Percentiles rank a stretch among this genome's conserved stretches.
Evolutionary conservation across 495 filamentous ascomycete genomes (phyloP).

Genomic region (Glutinoglossum americanum): DNA sequence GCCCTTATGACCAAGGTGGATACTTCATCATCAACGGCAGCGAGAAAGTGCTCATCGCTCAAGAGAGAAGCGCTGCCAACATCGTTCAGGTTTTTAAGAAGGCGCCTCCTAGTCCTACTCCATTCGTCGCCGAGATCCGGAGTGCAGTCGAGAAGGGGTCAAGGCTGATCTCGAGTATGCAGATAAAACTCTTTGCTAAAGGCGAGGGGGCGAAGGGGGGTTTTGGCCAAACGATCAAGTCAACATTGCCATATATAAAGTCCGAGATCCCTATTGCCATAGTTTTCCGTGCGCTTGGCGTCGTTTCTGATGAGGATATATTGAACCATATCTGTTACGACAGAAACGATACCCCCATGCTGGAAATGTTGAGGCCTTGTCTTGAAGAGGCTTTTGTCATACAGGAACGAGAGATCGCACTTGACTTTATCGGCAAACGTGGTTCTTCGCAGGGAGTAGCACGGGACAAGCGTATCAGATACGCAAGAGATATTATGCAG

Average conservation of each 20-base stretch:
- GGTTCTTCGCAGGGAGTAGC: conserved; percentile 52
- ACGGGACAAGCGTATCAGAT: conserved; percentile 69
- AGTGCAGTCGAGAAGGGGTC: conserved; percentile 94
- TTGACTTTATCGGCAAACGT: conserved; percentile 91
- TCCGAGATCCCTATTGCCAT: conserved; percentile 81
- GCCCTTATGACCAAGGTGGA: conserved; percentile 90
- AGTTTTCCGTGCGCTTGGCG: conserved; percentile 84
- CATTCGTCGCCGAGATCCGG: conserved; percentile 86
- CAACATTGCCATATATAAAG: conserved; percentile 80
- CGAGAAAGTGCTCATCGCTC: conserved; percentile 95
- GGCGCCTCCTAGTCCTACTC: conserved; percentile 62
- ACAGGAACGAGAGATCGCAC: conserved; percentile 83
- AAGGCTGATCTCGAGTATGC: conserved; percentile 71
- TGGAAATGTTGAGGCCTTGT: conserved; percentile 91
- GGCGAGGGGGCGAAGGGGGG: conserved; percentile 54
- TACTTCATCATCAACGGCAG: conserved; percentile 99
- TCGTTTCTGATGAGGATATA: conserved; percentile 96
- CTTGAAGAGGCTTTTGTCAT: conserved; percentile 92
- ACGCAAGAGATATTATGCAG: conserved; percentile 82
- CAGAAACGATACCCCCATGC: conserved; percentile 81
- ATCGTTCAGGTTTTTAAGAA: conserved; percentile 99
- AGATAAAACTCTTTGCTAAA: conserved; percentile 70
- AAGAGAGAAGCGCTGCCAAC: conserved; percentile 92
- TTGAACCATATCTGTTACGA: conserved; percentile 95
- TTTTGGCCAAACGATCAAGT: conserved; percentile 71